These are phyloP conservation scores for Starmerella gropengiesseri DNA, from an alignment of 805 yeast species.

Conservation along the genomic window DNA sequence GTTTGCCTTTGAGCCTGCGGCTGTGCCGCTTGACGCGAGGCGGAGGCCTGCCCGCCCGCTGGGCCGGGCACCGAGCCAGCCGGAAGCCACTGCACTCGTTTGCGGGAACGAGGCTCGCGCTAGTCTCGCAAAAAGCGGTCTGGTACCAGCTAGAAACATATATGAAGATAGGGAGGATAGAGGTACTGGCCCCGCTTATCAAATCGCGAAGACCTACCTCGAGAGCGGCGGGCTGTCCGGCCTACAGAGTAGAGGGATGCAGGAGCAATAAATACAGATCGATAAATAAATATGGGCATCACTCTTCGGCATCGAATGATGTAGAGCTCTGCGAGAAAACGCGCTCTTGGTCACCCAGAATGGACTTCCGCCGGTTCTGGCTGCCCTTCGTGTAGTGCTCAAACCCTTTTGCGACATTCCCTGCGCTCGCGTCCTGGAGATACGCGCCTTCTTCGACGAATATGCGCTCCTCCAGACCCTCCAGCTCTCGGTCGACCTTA, in stretches of 20 bases:
- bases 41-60: constrained; percentile 6
- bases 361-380: constrained; percentile 40
- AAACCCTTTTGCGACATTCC: constrained; percentile 85
- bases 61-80: neutral
- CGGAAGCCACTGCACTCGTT: neutral
- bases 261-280: neutral
- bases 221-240: no score
- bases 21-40: constrained; percentile 4
- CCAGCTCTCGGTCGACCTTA: constrained; percentile 42
- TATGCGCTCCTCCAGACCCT: constrained; percentile 65
- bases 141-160: constrained; percentile 1
- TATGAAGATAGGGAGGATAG: neutral
- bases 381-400: constrained; percentile 57
- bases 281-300: neutral
- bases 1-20: neutral
- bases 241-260: no score
- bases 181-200: no score
- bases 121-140: constrained; percentile 3
- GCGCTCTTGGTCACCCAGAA: constrained; percentile 57
- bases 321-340: constrained; percentile 63
- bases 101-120: neutral
- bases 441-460: constrained; percentile 70
- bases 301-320: constrained; percentile 20
- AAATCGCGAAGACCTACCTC: no score
- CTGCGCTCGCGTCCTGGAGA: constrained; percentile 57